Evolutionary conservation across 129 eudicot species (phyloP), one percentile per base, ranked within the genome.

Genomic region (Rutidosis leptorrhynchoides): DNA sequence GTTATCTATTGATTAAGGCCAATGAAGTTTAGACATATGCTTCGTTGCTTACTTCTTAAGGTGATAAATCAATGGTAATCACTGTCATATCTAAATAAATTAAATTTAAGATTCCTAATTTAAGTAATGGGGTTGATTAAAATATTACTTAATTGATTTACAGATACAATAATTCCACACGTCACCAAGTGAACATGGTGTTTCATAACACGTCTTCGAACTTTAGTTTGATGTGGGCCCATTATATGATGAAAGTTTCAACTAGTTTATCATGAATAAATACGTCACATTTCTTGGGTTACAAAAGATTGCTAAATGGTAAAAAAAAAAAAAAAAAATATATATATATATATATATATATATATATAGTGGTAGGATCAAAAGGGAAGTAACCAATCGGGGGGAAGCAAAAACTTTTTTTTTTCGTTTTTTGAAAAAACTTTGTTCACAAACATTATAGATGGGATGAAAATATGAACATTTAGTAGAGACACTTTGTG

Each of bases 41-140:
- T 75, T 25, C 68, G 26, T 59, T 75, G 69, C 79, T 26, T 75
- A 48, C 74, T 60, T 61, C 60, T 67, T 75, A 68, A 75, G 68
- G 74, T 55, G 72, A 74, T 46, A 67, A 67, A 74, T 66, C 74
- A 67, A 23, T 15, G 62, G 79, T 67, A 46, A 67, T 75, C 79
- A 67, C 22, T 59, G 24, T 75, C 79, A 35, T 59, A 75, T 60
- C 58, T 28, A 56, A 28, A 15, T 74, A 65, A 56, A 42, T 28
- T 55, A 65, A 43, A 45, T 65, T 6, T 42, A 74, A 74, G 65
- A 65, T 74, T 74, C 77, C 33, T 14, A 22, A 52, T 51, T 40
- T 57, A 57, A 74, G 54, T 68, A 59, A 75, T 59, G 62, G 62
- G 5, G 53, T 48, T 45, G 53, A 75, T 51, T 68, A 75, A 25